These are phyloP conservation scores for Mrakia hoshinonis DNA, from an alignment of 768 basidiomycete genomes.

Conservation along the genomic window DNA sequence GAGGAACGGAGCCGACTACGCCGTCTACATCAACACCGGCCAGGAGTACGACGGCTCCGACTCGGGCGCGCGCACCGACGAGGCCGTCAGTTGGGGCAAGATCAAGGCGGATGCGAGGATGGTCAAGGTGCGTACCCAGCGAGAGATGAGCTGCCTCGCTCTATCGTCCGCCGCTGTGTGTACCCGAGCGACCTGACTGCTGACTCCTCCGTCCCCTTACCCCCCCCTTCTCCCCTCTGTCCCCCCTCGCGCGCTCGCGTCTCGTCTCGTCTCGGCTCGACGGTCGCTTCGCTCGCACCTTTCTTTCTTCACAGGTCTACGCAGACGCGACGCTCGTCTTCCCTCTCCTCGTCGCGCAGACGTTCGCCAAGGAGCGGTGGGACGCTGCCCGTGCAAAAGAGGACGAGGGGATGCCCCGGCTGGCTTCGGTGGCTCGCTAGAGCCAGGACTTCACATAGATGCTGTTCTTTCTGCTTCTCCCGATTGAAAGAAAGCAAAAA, in stretches of 20 bases:
- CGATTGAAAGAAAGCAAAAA: too few relatives aligned
- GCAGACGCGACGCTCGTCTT: conserved; percentile 97
- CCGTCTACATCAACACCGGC: conserved; percentile 96
- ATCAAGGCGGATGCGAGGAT: conserved; percentile 61
- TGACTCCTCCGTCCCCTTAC: not conserved
- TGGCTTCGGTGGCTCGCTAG: too few relatives aligned
- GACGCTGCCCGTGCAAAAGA: conserved; percentile 27
- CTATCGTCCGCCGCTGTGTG: not conserved
- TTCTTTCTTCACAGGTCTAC: conserved; percentile 52
- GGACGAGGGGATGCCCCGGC: too few relatives aligned
- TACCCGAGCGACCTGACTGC: not conserved
- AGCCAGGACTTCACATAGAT: too few relatives aligned
- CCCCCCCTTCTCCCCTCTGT: not conserved
- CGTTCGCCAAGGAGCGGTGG: conserved; percentile 59
- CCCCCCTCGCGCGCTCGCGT: not conserved
- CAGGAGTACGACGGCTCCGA: conserved; percentile 99
- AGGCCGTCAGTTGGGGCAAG: conserved; percentile 98
- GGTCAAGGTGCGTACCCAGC: conserved; percentile 42
- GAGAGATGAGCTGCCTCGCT: too few relatives aligned
- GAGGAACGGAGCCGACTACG: conserved; percentile 96
- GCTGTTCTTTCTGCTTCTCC: too few relatives aligned
- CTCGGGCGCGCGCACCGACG: conserved; percentile 91
- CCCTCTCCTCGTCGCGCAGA: conserved; percentile 87
- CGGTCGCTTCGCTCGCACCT: not conserved
- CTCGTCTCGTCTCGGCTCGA: not conserved